These are phyloP conservation scores for Yamadazyma buinensis DNA, from an alignment of 1,139 yeast genomes.

Conservation along the genomic window DNA sequence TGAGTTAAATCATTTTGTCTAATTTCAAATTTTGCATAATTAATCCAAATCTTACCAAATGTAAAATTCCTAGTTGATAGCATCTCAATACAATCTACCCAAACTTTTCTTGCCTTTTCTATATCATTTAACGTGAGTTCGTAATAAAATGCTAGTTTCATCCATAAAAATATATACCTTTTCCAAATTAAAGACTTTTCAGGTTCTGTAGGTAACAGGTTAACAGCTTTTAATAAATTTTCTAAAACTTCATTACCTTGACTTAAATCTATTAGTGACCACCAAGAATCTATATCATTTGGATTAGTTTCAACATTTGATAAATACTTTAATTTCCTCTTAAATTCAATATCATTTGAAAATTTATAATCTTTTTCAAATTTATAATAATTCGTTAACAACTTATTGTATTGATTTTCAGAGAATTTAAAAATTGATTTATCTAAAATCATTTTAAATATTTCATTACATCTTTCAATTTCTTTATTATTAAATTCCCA, in stretches of 20 bases:
- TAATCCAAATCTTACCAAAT: slow-evolving; percentile 73
- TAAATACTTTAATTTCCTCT: slow-evolving; percentile 57
- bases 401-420: slow-evolving; percentile 28
- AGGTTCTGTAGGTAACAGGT: slow-evolving; percentile 26
- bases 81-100: slow-evolving; percentile 43
- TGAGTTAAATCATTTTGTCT: slow-evolving; percentile 46
- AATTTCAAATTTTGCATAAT: slow-evolving; percentile 69
- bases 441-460: slow-evolving; percentile 53
- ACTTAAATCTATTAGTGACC: slow-evolving; percentile 57
- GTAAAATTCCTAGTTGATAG: slow-evolving; percentile 61
- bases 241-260: slow-evolving; percentile 24
- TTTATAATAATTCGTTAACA: slow-evolving; percentile 49
- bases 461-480: slow-evolving; percentile 59
- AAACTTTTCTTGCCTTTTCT: slow-evolving; percentile 47
- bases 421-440: slow-evolving; percentile 31
- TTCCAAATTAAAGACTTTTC: slow-evolving; percentile 56
- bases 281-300: slow-evolving; percentile 74
- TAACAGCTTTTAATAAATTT: slow-evolving; percentile 47
- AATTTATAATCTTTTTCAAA: slow-evolving; percentile 69
- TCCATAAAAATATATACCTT: slow-evolving; percentile 67
- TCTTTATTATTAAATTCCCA: slow-evolving; percentile 72
- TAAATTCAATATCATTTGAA: slow-evolving; percentile 48
- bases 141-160: slow-evolving; percentile 59
- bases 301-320: slow-evolving; percentile 44
- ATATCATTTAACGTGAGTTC: slow-evolving; percentile 49